Evolutionary conservation across 2,329 filamentous ascomycete genomes (phyloP).

Genomic region (Ilyonectria robusta): DNA sequence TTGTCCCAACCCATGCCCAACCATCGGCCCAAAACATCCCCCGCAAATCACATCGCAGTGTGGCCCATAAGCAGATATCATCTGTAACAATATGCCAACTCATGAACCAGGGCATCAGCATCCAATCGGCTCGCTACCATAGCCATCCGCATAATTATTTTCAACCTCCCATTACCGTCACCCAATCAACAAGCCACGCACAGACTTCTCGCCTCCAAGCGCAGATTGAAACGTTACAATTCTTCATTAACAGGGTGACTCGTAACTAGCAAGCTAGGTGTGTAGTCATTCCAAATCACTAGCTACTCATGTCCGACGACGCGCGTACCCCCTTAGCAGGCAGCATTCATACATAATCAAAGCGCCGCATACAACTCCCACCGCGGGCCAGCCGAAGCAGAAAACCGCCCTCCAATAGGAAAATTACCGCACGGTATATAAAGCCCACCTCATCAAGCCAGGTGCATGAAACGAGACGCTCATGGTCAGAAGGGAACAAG

Average conservation of each 20-base stretch:
- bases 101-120: slow-evolving; percentile 3
- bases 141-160: not conserved
- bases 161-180: not conserved
- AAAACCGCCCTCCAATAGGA: slow-evolving; percentile 42
- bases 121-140: slow-evolving; percentile 22
- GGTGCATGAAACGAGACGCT: slow-evolving; percentile 40
- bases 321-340: slow-evolving; percentile 27
- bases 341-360: slow-evolving; percentile 42
- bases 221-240: slow-evolving; percentile 34
- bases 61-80: slow-evolving; percentile 14
- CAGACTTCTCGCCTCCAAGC: not conserved
- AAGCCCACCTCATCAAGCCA: slow-evolving; percentile 43
- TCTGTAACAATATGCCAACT: slow-evolving; percentile 31
- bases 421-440: slow-evolving; percentile 46
- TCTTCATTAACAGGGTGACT: slow-evolving; percentile 41
- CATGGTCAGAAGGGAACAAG: slow-evolving; percentile 38
- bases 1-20: slow-evolving; percentile 22
- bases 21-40: slow-evolving; percentile 1
- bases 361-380: slow-evolving; percentile 42
- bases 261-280: slow-evolving; percentile 31
- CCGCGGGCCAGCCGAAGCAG: slow-evolving; percentile 54
- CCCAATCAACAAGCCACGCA: not conserved
- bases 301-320: slow-evolving; percentile 37
- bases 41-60: slow-evolving; percentile 26
- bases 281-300: slow-evolving; percentile 35